phyloP scores from a whole-genome alignment of 768 basidiomycete genomes.

The Trametes sanguinea region DNA sequence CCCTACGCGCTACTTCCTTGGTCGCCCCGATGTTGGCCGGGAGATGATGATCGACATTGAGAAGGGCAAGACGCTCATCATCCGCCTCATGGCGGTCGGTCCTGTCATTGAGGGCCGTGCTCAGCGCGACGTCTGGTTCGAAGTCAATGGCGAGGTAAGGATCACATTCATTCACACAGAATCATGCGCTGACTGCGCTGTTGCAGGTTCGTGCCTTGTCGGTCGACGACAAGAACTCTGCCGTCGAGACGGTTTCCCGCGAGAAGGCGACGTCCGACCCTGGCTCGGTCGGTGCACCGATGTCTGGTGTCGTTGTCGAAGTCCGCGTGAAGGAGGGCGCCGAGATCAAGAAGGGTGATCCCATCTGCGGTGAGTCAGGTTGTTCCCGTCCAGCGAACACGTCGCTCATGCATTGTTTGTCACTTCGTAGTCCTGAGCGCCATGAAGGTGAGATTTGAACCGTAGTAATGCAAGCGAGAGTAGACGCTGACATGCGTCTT shows the following conservation, averaged over 20 bases:
- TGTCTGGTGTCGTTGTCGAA: constrained; percentile 98
- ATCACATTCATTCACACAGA: neutral
- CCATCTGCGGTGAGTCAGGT: constrained; percentile 73
- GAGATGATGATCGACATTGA: constrained; percentile 98
- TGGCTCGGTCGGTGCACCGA: constrained; percentile 95
- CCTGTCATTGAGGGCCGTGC: constrained; percentile 91
- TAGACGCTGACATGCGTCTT: constrained; percentile 26
- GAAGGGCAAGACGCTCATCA: constrained; percentile 94
- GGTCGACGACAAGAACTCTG: constrained; percentile 96
- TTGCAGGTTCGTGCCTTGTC: constrained; percentile 86
- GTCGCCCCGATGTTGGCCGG: constrained; percentile 87
- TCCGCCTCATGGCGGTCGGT: constrained; percentile 93
- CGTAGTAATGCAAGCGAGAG: neutral
- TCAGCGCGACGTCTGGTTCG: constrained; percentile 97
- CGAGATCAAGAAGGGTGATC: constrained; percentile 98
- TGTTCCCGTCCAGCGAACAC: neutral
- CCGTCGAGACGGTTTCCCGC: constrained; percentile 90
- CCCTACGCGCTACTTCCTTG: constrained; percentile 97
- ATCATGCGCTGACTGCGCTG: neutral
- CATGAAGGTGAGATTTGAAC: constrained; percentile 74
- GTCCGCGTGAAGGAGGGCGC: constrained; percentile 97
- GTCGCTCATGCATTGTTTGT: constrained; percentile 19
- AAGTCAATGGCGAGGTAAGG: constrained; percentile 91
- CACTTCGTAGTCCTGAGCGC: constrained; percentile 77
- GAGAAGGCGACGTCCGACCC: constrained; percentile 94